Percentiles rank a stretch among this genome's conserved stretches.
Evolutionary conservation across 345 rosid genomes (phyloP).

Genomic region (Adansonia digitata): DNA sequence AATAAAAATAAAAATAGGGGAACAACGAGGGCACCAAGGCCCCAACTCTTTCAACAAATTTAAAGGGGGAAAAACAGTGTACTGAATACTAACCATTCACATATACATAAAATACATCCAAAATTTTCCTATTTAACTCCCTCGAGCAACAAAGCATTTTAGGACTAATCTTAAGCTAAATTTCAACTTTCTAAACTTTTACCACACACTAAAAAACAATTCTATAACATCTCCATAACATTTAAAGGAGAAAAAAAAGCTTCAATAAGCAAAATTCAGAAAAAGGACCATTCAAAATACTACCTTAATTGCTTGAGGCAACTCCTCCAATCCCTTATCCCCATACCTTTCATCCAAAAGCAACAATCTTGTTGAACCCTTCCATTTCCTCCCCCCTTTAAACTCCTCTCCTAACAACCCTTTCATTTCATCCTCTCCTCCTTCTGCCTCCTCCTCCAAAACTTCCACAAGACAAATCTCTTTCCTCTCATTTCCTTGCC

Average conservation of each 20-base stretch:
- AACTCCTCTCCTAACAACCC: constrained; percentile 71
- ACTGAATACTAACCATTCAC: not conserved
- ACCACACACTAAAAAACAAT: not conserved
- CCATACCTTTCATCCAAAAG: constrained; percentile 74
- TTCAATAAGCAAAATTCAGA: not conserved
- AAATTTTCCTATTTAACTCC: not conserved
- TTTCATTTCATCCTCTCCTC: constrained; percentile 40
- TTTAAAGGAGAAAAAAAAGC: not conserved
- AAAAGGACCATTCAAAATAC: not conserved
- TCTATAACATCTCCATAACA: not conserved
- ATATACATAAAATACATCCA: not conserved
- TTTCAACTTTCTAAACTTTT: not conserved
- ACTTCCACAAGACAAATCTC: constrained; percentile 57
- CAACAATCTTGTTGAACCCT: constrained; percentile 77
- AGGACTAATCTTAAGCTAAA: not conserved
- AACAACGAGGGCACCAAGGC: not conserved
- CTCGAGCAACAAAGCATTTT: not conserved
- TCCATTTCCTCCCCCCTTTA: constrained; percentile 59
- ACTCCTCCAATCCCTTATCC: constrained; percentile 44
- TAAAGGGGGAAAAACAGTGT: not conserved
- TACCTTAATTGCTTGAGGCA: constrained; percentile 92
- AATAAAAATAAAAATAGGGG: not conserved
- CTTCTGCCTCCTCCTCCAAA: constrained; percentile 35
- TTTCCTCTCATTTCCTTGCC: constrained; percentile 30
- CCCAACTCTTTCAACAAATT: not conserved